Evolutionary conservation across 2,329 filamentous ascomycete species (phyloP).

Genomic region (Sporothrix inflata): DNA sequence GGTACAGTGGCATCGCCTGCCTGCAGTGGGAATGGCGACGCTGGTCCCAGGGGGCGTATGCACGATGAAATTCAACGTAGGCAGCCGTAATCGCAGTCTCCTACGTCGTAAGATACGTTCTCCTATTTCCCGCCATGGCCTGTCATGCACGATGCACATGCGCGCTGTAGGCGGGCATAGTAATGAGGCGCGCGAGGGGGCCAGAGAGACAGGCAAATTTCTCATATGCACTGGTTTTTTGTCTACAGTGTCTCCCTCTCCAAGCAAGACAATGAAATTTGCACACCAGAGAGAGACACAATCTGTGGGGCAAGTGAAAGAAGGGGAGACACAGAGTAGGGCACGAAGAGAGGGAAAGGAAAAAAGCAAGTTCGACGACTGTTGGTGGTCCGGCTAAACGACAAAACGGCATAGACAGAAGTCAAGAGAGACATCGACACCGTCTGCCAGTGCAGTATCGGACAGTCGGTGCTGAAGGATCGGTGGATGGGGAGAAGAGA

Average conservation of each 20-base stretch:
- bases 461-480: conserved; percentile 6
- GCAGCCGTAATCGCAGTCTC: no score
- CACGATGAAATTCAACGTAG: conserved; percentile 8
- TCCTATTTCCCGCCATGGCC: background rate
- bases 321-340: background rate
- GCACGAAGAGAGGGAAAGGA: background rate
- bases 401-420: background rate
- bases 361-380: conserved; percentile 8
- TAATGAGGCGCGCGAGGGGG: no score
- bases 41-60: background rate
- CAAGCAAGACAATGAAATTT: background rate
- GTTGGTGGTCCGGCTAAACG: background rate
- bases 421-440: background rate
- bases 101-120: no score
- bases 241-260: background rate
- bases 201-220: background rate
- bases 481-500: background rate
- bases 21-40: background rate
- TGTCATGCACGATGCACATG: background rate
- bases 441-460: conserved; percentile 1
- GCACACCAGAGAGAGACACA: background rate
- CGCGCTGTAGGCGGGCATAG: background rate
- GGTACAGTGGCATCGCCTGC: background rate
- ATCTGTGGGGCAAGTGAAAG: background rate
- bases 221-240: background rate